A percentile compares a stretch with the other conserved stretches of the same genome.
Evolutionary conservation across 2,329 filamentous ascomycete species (phyloP).

Genomic region (Diplodia seriata): DNA sequence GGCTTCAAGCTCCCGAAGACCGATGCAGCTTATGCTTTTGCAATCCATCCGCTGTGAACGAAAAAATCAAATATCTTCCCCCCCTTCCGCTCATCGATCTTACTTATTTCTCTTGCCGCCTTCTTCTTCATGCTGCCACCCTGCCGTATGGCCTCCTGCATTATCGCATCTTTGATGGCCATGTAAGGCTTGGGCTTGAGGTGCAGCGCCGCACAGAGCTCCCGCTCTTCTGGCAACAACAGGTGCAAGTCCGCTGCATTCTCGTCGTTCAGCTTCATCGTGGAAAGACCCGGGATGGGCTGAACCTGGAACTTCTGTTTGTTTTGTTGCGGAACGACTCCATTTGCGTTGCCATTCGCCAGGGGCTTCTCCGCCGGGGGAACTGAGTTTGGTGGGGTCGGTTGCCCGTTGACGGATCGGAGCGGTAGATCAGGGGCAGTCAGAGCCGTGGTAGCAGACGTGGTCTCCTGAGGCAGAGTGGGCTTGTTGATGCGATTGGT

Average conservation of each 20-base stretch:
- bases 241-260: conserved; percentile 84
- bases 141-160: conserved; percentile 87
- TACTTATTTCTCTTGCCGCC: conserved; percentile 83
- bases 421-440: conserved; percentile 80
- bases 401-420: conserved; percentile 57
- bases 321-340: conserved; percentile 48
- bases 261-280: conserved; percentile 74
- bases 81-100: conserved; percentile 83
- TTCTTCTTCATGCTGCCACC: conserved; percentile 94
- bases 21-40: conserved; percentile 66
- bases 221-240: conserved; percentile 80
- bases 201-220: conserved; percentile 83
- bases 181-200: conserved; percentile 94
- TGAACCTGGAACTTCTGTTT: conserved; percentile 61
- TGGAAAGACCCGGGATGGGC: conserved; percentile 66
- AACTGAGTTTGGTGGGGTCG: conserved; percentile 48
- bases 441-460: conserved; percentile 75
- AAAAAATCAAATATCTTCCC: conserved; percentile 93
- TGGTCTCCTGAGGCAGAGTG: conserved; percentile 69
- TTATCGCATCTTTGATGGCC: conserved; percentile 90
- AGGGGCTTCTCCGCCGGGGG: conserved; percentile 46
- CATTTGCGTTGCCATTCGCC: conserved; percentile 58
- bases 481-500: conserved; percentile 71
- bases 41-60: conserved; percentile 90
- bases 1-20: not conserved